Base-by-base conservation (phyloP, 371 early-diverging fungal species). In the Coemansia sp. region DNA sequence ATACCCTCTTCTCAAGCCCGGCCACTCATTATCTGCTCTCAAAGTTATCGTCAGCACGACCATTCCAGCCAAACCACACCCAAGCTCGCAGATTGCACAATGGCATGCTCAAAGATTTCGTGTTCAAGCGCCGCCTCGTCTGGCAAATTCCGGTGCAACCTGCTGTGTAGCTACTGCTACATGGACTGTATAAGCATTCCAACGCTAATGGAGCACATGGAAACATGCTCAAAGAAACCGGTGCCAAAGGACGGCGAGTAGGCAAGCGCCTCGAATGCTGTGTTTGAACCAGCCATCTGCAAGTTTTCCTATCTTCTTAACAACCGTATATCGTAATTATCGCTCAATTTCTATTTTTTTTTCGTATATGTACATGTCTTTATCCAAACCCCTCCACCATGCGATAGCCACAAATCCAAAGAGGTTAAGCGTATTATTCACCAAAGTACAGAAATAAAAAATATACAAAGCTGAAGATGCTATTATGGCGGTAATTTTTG, bases 21-120 rank as follows among this genome's bases (percentile, higher is more conserved):
- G 46, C 9, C 18, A 46, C 1, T 9, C 18, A 16, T 46, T 14
- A 46, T 46, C 16, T 46, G 24, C 46, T 46, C 46, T 16, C 24
- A 24, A 24, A 24, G 24, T 24, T 24, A 24, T 24, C 24, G 24
- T 24, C 24, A 24, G 24, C 18, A n/a, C 14, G 12, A 34, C 34
- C 34, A 31, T 33, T n/a, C 14, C 4, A 24, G 1, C 9, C 51
- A 32, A 37, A 38, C 34, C n/a, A n/a, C 40, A 18, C 42, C 12
- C 12, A 10, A 11, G 42, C 3, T 31, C n/a, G 11, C 31, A 50
- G 14, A 52, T 7, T n/a, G 34, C 14, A 46, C 37, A 24, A 63
- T 63, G 63, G 63, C 63, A n/a, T 63, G 63, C 50, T 63, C 63
- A 5, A 14, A 38, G n/a, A 59, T 63, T 39, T 63, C 63, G 34